These are phyloP conservation scores for Simplicillium aogashimaense DNA, from an alignment of 2,329 filamentous ascomycete genomes.

Conservation along the genomic window DNA sequence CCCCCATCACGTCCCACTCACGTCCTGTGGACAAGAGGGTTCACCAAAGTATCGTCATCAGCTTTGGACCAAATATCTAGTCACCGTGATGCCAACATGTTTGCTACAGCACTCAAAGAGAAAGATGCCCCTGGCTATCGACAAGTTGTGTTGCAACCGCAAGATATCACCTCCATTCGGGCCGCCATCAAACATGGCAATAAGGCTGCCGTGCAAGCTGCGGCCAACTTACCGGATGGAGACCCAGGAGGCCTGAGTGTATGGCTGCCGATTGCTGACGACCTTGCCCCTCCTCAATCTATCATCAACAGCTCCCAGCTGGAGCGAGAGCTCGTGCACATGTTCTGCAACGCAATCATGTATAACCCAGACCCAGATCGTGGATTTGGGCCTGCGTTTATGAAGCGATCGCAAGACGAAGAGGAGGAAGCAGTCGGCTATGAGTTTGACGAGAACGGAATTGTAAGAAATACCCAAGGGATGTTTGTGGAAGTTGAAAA, in stretches of 20 bases:
- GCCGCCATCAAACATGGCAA: slow-evolving; percentile 66
- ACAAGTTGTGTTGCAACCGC: slow-evolving; percentile 62
- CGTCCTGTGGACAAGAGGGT: slow-evolving; percentile 66
- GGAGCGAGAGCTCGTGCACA: slow-evolving; percentile 86
- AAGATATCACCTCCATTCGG: slow-evolving; percentile 70
- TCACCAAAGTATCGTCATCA: slow-evolving; percentile 62
- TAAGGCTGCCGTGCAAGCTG: slow-evolving; percentile 50
- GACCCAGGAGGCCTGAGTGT: slow-evolving; percentile 47
- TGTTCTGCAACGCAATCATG: slow-evolving; percentile 98
- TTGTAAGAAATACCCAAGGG: slow-evolving; percentile 77
- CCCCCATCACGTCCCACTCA: slow-evolving; percentile 49
- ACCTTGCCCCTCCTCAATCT: slow-evolving; percentile 74
- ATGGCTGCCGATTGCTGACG: slow-evolving; percentile 60
- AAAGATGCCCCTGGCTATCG: slow-evolving; percentile 68
- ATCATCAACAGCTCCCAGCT: slow-evolving; percentile 92
- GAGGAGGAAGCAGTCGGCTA: slow-evolving; percentile 45
- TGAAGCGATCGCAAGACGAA: slow-evolving; percentile 32
- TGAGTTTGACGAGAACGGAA: slow-evolving; percentile 69
- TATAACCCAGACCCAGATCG: slow-evolving; percentile 80
- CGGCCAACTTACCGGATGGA: slow-evolving; percentile 49
- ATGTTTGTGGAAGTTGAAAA: slow-evolving; percentile 87
- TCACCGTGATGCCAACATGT: slow-evolving; percentile 71
- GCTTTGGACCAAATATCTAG: slow-evolving; percentile 68
- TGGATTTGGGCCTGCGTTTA: slow-evolving; percentile 55
- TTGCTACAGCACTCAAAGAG: slow-evolving; percentile 65